These are phyloP conservation scores for Penicillium ochrochloron DNA, from an alignment of 495 filamentous ascomycete species.

Conservation along the genomic window DNA sequence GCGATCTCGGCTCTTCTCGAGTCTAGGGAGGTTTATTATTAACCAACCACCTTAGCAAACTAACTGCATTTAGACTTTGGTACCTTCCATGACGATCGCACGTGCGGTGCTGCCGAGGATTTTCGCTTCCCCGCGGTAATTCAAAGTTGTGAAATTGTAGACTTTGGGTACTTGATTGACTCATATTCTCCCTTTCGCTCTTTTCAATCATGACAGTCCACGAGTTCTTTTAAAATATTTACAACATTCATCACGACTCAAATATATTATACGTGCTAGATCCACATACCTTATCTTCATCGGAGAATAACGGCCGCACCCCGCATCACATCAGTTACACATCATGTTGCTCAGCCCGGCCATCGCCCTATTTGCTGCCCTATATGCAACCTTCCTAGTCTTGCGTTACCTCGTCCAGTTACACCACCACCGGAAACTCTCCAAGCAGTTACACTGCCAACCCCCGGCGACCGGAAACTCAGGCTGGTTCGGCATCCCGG, in stretches of 20 bases:
- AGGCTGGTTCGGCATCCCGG: constrained; percentile 37
- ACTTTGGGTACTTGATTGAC: constrained; percentile 3
- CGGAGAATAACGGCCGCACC: constrained; percentile 6
- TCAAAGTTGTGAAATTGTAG: background rate
- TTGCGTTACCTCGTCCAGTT: constrained; percentile 32
- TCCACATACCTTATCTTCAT: background rate
- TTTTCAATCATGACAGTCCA: background rate
- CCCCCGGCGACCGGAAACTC: constrained; percentile 27
- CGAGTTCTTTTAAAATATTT: background rate
- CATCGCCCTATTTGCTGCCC: constrained; percentile 24
- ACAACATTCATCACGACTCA: background rate
- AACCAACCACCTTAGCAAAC: background rate
- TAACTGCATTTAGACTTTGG: background rate
- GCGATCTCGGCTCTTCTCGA: constrained; percentile 27
- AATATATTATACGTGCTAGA: background rate
- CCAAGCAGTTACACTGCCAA: constrained; percentile 45
- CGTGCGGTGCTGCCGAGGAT: constrained; percentile 27
- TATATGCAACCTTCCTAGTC: constrained; percentile 30
- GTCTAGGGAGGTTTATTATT: background rate
- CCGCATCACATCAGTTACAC: constrained; percentile 9
- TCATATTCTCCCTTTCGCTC: background rate
- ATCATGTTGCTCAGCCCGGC: constrained; percentile 33
- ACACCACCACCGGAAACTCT: constrained; percentile 35
- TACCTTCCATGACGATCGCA: constrained; percentile 2
- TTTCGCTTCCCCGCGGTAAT: background rate